Evolutionary conservation across 768 basidiomycete species (phyloP).

Genomic region (Mycena indigotica): DNA sequence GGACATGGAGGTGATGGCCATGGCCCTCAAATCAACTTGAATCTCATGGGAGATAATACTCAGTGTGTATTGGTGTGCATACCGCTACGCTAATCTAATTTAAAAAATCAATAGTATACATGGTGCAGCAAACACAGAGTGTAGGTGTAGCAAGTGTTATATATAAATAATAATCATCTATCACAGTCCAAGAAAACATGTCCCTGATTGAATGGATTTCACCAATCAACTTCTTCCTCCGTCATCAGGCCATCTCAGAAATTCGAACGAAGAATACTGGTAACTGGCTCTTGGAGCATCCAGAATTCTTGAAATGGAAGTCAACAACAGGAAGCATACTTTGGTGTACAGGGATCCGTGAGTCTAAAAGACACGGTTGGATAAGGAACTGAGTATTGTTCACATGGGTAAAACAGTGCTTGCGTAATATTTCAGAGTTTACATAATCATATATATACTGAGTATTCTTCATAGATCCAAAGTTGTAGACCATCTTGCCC

Average conservation of each 20-base stretch:
- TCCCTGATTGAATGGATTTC: slow-evolving; percentile 4
- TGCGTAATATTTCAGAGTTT: no score
- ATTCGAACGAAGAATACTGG: neutral
- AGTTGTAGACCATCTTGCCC: no score
- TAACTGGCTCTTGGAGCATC: slow-evolving; percentile 1
- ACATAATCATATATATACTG: neutral
- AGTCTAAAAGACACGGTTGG: slow-evolving; percentile 6
- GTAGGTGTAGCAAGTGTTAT: no score
- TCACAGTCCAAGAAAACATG: neutral
- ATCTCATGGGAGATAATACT: neutral
- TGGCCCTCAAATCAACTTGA: neutral
- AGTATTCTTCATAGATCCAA: neutral
- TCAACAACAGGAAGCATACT: neutral
- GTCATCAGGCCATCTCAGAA: neutral
- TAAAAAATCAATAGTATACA: neutral
- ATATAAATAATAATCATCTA: neutral
- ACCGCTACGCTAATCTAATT: neutral
- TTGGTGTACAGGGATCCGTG: no score
- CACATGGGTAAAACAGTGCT: no score
- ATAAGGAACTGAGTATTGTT: neutral
- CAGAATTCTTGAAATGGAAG: neutral
- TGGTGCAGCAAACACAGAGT: neutral
- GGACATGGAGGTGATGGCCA: slow-evolving; percentile 2
- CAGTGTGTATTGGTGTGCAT: no score
- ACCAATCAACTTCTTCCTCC: slow-evolving; percentile 4